Conservation (phyloP, 2,329 filamentous ascomycete species). For the Podosphaera leucotricha region DNA sequence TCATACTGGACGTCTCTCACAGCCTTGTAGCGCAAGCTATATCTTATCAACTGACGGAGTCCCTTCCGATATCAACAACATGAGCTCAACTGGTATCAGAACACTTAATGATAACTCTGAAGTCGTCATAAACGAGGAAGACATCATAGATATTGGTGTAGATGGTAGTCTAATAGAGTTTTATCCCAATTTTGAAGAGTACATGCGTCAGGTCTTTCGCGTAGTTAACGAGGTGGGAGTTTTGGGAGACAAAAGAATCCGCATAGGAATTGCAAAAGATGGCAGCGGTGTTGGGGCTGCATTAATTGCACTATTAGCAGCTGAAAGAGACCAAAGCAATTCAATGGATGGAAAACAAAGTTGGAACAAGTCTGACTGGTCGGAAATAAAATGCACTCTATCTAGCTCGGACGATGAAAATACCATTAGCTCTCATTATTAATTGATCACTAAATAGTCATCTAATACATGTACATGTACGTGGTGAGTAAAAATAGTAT, state of each 20-base stretch:
- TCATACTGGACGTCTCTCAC: constrained; percentile 53
- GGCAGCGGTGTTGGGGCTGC: constrained; percentile 90
- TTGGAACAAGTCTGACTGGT: neutral
- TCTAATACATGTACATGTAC: too few relatives aligned
- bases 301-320: constrained; percentile 76
- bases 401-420: neutral
- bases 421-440: neutral
- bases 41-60: constrained; percentile 8
- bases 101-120: constrained; percentile 11
- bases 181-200: constrained; percentile 76
- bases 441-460: neutral
- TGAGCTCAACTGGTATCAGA: constrained; percentile 9
- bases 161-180: constrained; percentile 90
- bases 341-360: neutral
- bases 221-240: constrained; percentile 56
- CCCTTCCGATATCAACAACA: constrained; percentile 10
- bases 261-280: constrained; percentile 92
- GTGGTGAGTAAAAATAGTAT: neutral
- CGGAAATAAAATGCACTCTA: neutral
- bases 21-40: constrained; percentile 15
- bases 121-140: constrained; percentile 21
- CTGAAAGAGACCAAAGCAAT: constrained; percentile 17
- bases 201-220: constrained; percentile 62
- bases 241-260: constrained; percentile 59
- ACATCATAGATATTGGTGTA: constrained; percentile 72